phyloP scores from a whole-genome alignment of 441 rosid species.

The Breynia disticha region DNA sequence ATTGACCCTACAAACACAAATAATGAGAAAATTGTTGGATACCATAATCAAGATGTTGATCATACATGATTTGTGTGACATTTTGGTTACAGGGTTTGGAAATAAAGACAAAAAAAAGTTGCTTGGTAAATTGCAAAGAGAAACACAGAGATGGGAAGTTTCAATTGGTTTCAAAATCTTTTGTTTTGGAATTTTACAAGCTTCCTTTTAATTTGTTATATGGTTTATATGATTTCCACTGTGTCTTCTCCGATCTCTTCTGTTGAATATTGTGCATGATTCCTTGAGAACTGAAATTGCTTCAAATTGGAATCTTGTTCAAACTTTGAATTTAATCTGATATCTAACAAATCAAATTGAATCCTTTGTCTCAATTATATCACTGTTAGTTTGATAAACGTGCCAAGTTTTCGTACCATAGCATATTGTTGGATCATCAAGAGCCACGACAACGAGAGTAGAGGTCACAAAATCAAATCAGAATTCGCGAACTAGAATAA shows the following conservation, averaged over 20 bases:
- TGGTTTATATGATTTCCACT: slow-evolving; percentile 16
- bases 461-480: no score
- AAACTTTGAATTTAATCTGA: slow-evolving; percentile 1
- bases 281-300: slow-evolving; percentile 21
- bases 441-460: no score
- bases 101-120: neutral
- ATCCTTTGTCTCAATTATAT: neutral
- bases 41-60: no score
- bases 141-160: slow-evolving; percentile 5
- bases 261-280: slow-evolving; percentile 14
- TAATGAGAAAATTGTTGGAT: no score
- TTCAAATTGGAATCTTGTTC: slow-evolving; percentile 12
- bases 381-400: neutral
- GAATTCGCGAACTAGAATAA: no score
- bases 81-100: no score
- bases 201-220: slow-evolving; percentile 18
- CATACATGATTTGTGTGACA: no score
- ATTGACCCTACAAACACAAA: no score
- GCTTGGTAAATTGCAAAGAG: slow-evolving; percentile 4
- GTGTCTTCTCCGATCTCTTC: slow-evolving; percentile 19
- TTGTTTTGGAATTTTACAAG: slow-evolving; percentile 14
- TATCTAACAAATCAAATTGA: neutral
- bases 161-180: slow-evolving; percentile 8
- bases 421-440: no score
- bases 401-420: neutral